phyloP scores from a whole-genome alignment of 2,329 filamentous ascomycete genomes.

The Cladorrhinum sp. region DNA sequence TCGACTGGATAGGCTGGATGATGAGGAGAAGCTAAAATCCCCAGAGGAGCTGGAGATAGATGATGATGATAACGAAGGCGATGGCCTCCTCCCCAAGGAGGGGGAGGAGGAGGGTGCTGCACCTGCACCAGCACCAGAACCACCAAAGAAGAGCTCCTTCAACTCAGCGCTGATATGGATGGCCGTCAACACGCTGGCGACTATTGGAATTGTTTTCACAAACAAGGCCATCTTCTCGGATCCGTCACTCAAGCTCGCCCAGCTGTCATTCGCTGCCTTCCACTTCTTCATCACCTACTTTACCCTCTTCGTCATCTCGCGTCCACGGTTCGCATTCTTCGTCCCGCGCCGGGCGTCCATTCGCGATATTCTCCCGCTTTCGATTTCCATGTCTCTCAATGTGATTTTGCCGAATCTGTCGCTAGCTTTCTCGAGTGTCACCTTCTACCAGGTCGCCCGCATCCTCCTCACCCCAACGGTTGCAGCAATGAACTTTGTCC shows the following conservation, averaged over 20 bases:
- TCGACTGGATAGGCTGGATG: constrained; percentile 32
- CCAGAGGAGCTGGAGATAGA: constrained; percentile 38
- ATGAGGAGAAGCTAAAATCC: constrained; percentile 32
- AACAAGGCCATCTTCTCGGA: constrained; percentile 69
- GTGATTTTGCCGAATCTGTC: constrained; percentile 68
- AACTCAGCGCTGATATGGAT: constrained; percentile 52
- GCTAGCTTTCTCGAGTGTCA: constrained; percentile 64
- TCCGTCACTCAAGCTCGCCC: constrained; percentile 56
- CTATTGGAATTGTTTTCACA: constrained; percentile 65
- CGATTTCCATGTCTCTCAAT: constrained; percentile 65
- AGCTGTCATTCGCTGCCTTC: constrained; percentile 65
- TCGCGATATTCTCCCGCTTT: constrained; percentile 60
- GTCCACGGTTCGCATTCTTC: constrained; percentile 58
- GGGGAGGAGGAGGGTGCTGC: constrained; percentile 33
- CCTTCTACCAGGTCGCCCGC: constrained; percentile 68
- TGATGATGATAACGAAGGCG: constrained; percentile 36
- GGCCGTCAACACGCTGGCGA: constrained; percentile 59
- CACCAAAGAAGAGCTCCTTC: constrained; percentile 32
- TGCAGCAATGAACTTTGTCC: constrained; percentile 61
- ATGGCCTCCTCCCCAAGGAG: constrained; percentile 38
- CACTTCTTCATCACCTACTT: constrained; percentile 66
- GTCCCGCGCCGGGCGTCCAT: constrained; percentile 53
- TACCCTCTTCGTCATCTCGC: constrained; percentile 60
- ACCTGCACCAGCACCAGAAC: constrained; percentile 28
- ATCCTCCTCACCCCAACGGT: constrained; percentile 65